Evolutionary conservation across 371 early-diverging fungal genomes (phyloP).

Genomic region (Mortierella sp.): DNA sequence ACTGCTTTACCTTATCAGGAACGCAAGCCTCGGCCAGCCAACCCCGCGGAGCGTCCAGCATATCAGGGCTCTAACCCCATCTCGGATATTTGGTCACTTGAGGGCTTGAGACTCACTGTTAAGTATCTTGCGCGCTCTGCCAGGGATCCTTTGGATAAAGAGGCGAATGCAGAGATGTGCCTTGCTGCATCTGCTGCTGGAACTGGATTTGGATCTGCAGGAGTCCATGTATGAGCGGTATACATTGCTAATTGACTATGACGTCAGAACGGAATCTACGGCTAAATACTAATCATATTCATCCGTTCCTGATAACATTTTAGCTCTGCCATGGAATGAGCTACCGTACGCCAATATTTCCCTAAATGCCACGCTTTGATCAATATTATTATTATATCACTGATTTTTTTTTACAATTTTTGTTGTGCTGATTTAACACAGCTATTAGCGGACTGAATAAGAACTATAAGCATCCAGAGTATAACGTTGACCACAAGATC

Average conservation of each 20-base stretch:
- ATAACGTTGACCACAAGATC: conserved; percentile 75
- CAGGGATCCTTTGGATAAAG: conserved; percentile 76
- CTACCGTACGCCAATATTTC: conserved; percentile 56
- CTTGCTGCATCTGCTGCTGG: conserved; percentile 94
- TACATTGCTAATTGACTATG: no score
- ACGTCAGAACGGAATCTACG: no score
- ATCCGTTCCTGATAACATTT: neutral
- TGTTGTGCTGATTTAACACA: neutral
- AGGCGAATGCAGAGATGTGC: conserved; percentile 89
- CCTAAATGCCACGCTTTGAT: neutral
- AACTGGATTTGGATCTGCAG: conserved; percentile 95
- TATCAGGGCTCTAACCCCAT: conserved; percentile 95
- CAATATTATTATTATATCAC: neutral
- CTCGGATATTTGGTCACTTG: conserved; percentile 90
- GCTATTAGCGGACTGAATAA: conserved; percentile 90
- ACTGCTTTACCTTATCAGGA: conserved; percentile 90
- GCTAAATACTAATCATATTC: conserved; percentile 2
- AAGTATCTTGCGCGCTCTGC: conserved; percentile 83
- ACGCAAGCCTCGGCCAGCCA: conserved; percentile 84
- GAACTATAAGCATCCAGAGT: conserved; percentile 86
- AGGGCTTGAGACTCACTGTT: conserved; percentile 86
- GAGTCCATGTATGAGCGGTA: conserved; percentile 72
- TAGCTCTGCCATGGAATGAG: conserved; percentile 74
- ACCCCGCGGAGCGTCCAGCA: conserved; percentile 89
- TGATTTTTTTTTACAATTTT: conserved; percentile 36